Base-by-base conservation (phyloP, 257 asterid species). In the Fraxinus quadrangulata region DNA sequence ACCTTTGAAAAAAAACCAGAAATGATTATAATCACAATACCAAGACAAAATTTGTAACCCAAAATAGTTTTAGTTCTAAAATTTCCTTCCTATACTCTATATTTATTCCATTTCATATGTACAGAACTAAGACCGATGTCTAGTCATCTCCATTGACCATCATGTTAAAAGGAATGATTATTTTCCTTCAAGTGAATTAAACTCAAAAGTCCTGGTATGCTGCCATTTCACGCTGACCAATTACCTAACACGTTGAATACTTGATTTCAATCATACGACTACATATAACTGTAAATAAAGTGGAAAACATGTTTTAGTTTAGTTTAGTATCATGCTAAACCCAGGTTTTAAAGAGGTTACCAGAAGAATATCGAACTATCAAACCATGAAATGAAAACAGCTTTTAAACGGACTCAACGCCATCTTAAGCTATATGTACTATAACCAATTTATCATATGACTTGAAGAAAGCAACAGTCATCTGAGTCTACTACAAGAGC, bases 151-250 rank as follows among this genome's bases (percentile, higher is more conserved):
- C 51, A 12, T 12, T 11, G 17, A 42, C 14, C 3, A 42, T 42
- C 51, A 47, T 16, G 21, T 47, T 47, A 16, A 47, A 47, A 47
- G 59, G 59, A 47, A 47, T 16, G 59, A n/a, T 47, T 68, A 47
- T 42, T 67, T 21, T 65, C 30, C 36, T 54, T 16, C 80, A 51
- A 23, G 12, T 68, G 40, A 69, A 77, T 34, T 6, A 75, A 65
- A 66, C 78, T 33, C 36, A 59, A 74, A 59, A 42, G 21, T 56
- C 66, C 26, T 6, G 66, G 24, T 28, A 47, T 9, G 30, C 31
- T 37, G 14, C 49, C 67, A 67, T 30, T 74, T 67, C 67, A 67
- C 33, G 49, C 21, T 6, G 14, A 76, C n/a, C 0, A 5, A 45
- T 31, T 68, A 19, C 67, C 13, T 66, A 4, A 31, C 65, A 39